Percentiles rank a stretch among this genome's conserved stretches.
Conservation (phyloP, 2,329 filamentous ascomycete species). For the Penicillium occitanis region DNA sequence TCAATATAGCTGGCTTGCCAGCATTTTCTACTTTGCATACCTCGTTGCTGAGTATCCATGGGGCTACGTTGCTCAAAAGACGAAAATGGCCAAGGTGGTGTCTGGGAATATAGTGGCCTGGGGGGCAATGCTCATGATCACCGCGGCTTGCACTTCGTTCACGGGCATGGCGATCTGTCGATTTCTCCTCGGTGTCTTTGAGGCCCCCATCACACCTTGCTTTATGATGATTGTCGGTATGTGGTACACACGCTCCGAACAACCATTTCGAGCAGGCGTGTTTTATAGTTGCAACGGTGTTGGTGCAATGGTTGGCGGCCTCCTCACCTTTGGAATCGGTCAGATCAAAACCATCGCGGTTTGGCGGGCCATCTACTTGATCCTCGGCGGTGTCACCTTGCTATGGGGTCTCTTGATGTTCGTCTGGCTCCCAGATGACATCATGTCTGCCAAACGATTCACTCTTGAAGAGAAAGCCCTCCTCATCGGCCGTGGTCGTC, state of each 20-base stretch:
- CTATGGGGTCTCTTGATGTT: constrained; percentile 44
- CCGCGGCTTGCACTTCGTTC: constrained; percentile 51
- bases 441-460: constrained; percentile 46
- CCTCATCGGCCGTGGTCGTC: constrained; percentile 41
- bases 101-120: constrained; percentile 48
- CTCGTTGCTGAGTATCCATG: constrained; percentile 47
- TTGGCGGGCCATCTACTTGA: constrained; percentile 49
- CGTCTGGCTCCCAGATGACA: constrained; percentile 46
- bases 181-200: constrained; percentile 56
- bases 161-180: constrained; percentile 53
- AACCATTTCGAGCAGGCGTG: constrained; percentile 55
- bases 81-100: constrained; percentile 53
- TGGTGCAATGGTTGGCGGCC: constrained; percentile 49
- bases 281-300: constrained; percentile 34
- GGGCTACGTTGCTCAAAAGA: constrained; percentile 44
- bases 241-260: constrained; percentile 59
- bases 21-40: constrained; percentile 56
- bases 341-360: constrained; percentile 45
- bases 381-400: constrained; percentile 48
- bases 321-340: constrained; percentile 38
- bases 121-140: constrained; percentile 51
- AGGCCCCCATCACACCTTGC: constrained; percentile 56
- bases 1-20: constrained; percentile 54
- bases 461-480: constrained; percentile 46
- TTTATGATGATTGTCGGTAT: constrained; percentile 59